A percentile compares a stretch with the other conserved stretches of the same genome.
Evolutionary conservation across 306 rosid species (phyloP).

Genomic region (Prunus mira): DNA sequence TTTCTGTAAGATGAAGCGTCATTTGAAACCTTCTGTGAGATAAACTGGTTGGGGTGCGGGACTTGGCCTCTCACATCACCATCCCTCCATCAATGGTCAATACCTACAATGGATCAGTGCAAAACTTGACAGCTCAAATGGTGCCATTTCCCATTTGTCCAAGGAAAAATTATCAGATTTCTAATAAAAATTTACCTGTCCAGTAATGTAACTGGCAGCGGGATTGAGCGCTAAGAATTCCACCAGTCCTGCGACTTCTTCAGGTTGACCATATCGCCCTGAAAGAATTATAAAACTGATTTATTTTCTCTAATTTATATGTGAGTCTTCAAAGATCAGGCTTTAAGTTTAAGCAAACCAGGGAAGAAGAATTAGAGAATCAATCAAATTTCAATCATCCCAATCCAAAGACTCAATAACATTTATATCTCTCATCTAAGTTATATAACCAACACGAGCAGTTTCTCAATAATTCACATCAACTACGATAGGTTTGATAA

Average conservation of each 20-base stretch:
- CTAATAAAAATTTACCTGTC: constrained; percentile 48
- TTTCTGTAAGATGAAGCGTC: background rate
- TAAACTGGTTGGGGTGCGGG: background rate
- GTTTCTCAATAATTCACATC: background rate
- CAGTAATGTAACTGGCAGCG: constrained; percentile 87
- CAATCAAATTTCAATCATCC: background rate
- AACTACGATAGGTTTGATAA: background rate
- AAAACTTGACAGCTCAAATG: background rate
- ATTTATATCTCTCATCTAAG: background rate
- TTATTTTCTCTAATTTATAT: background rate
- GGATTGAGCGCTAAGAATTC: constrained; percentile 88
- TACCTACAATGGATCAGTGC: constrained; percentile 42
- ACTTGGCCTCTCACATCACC: constrained; percentile 56
- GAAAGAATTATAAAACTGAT: constrained; percentile 26
- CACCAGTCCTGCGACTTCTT: constrained; percentile 96
- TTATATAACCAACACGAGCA: background rate
- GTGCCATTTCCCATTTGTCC: background rate
- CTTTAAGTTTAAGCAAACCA: background rate
- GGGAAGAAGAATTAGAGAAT: background rate
- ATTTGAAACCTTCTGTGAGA: background rate
- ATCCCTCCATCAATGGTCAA: constrained; percentile 91
- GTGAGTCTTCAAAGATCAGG: background rate
- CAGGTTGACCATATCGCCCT: constrained; percentile 95
- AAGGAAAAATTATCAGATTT: background rate
- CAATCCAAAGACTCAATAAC: background rate